Base-by-base conservation (phyloP, 257 asterid species). In the Nicotiana undulata region DNA sequence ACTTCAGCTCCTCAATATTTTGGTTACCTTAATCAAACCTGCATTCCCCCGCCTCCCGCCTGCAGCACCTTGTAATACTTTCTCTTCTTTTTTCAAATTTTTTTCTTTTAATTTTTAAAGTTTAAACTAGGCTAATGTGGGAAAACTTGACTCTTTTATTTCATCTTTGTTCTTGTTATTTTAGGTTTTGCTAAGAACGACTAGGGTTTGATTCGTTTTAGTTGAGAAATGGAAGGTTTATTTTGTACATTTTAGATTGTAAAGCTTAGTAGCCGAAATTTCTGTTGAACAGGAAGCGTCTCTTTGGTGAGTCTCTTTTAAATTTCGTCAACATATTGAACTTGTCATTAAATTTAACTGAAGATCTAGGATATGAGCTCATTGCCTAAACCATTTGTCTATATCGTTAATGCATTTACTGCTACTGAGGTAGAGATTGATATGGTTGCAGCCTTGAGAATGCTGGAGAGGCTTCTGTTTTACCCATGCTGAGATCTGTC, bases 401-500 rank as follows among this genome's bases (percentile, higher is more conserved):
- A 28, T 18, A 63, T 65, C 65, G 29, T 3, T 51, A 20, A 79
- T 64, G 53, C 49, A 9, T 44, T n/a, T n/a, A 67, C 67, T 80
- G 44, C 44, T 80, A 12, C 17, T 80, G 51, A 61, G 59, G 75
- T 44, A 44, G 75, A 22, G 17, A 79, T 79, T 61, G 82, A 46
- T 63, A 51, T 79, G 76, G 31, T 79, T 82, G 89, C 89, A 92
- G 96, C 86, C 96, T 95, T 68, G 98, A 93, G 85, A 92, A 95
- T 89, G 97, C 98, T 83, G 97, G 97, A 66, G 98, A 95, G 80
- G 85, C 79, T 63, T 95, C 97, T 85, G 90, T 89, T 80, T 82
- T 95, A 86, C 92, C 97, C 82, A 86, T 95, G 87, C 92, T 95
- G 67, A 89, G 98, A 89, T 92, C 97, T 63, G 92, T 93, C 77